Evolutionary conservation across 805 yeast genomes (phyloP).

Genomic region (Metschnikowia koreensis): DNA sequence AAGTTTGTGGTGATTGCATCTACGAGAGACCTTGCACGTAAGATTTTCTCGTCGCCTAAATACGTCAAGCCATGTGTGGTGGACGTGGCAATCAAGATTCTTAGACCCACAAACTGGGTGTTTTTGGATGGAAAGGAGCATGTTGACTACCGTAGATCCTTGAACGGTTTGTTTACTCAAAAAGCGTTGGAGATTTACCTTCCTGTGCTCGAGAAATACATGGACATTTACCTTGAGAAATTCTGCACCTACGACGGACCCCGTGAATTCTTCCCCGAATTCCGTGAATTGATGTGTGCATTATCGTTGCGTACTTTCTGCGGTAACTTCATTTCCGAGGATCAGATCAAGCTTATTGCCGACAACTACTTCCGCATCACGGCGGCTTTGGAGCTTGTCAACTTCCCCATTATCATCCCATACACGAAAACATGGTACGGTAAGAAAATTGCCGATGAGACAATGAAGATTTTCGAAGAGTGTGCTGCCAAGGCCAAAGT

Average conservation of each 20-base stretch:
- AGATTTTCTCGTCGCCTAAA: constrained; percentile 53
- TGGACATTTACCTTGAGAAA: constrained; percentile 74
- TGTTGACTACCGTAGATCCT: constrained; percentile 84
- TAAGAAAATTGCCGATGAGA: constrained; percentile 84
- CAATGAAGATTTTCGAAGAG: constrained; percentile 84
- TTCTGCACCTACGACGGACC: constrained; percentile 68
- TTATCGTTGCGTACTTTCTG: constrained; percentile 90
- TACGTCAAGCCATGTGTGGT: constrained; percentile 97
- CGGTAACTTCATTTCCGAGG: constrained; percentile 91
- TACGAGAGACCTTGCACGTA: constrained; percentile 20
- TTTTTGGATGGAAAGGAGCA: constrained; percentile 95
- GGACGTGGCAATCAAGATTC: constrained; percentile 90
- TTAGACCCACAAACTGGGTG: constrained; percentile 97
- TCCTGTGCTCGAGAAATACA: constrained; percentile 79
- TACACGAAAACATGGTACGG: constrained; percentile 99
- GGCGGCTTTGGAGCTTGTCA: constrained; percentile 94
- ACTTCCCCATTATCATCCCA: constrained; percentile 95
- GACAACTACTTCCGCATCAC: constrained; percentile 92
- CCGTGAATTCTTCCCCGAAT: constrained; percentile 80
- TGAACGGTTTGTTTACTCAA: constrained; percentile 86
- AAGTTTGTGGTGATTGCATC: constrained; percentile 74
- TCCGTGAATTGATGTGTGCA: constrained; percentile 96
- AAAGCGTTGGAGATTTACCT: constrained; percentile 80
- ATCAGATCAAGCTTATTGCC: constrained; percentile 81
- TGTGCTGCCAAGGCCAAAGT: constrained; percentile 89